A percentile compares a stretch with the other conserved stretches of the same genome.
Evolutionary conservation across 2,329 filamentous ascomycete species (phyloP).

Genomic region (Colletotrichum lupini): DNA sequence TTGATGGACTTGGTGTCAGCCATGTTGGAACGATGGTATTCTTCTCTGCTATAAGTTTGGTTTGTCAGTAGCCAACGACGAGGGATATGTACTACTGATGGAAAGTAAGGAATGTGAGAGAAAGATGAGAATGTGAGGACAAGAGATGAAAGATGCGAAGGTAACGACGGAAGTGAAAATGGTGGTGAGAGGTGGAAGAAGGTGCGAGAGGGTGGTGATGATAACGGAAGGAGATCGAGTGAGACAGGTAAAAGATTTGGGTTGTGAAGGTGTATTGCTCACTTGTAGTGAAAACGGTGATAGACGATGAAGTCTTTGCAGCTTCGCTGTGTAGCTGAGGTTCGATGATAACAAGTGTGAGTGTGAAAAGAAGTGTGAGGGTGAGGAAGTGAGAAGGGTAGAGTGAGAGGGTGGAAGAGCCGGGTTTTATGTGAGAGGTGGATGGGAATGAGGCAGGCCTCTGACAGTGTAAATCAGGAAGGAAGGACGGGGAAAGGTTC

Average conservation of each 20-base stretch:
- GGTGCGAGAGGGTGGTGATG: not conserved
- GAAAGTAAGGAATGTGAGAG: too few relatives aligned
- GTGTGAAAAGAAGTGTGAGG: not conserved
- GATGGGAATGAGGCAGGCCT: not conserved
- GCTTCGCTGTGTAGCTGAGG: not conserved
- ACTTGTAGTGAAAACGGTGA: not conserved
- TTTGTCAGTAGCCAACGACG: not conserved
- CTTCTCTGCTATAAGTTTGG: not conserved
- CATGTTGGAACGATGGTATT: constrained; percentile 37
- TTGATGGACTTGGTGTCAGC: constrained; percentile 37
- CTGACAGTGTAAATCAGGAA: not conserved
- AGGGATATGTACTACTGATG: not conserved
- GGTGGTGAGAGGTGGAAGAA: not conserved
- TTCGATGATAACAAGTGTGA: not conserved
- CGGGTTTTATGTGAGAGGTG: not conserved
- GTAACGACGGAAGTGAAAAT: not conserved
- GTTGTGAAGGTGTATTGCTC: not conserved
- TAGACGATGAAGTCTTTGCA: not conserved
- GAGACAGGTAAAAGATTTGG: not conserved
- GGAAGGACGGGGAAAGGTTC: not conserved
- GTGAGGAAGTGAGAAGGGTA: not conserved
- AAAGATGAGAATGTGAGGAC: not conserved
- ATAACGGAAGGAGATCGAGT: not conserved
- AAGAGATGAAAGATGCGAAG: not conserved
- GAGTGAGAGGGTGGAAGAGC: not conserved